These are phyloP conservation scores for Annulohypoxylon bovei DNA, from an alignment of 495 filamentous ascomycete genomes.

Conservation along the genomic window DNA sequence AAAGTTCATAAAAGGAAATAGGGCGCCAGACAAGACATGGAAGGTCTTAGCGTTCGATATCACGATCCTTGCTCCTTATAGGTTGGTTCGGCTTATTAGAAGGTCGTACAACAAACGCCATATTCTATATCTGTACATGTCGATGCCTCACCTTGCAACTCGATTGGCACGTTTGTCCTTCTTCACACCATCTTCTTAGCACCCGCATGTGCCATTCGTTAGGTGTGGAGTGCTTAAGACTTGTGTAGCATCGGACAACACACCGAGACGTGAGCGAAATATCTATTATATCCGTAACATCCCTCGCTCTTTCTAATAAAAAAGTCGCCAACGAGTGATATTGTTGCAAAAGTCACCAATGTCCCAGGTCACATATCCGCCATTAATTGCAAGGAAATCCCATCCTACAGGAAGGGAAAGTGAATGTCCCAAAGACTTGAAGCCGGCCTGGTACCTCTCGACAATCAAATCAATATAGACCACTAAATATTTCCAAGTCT, in stretches of 20 bases:
- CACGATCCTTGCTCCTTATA: conserved; percentile 7
- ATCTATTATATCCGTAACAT: background rate
- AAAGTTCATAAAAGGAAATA: background rate
- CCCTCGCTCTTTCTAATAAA: background rate
- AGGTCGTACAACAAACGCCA: conserved; percentile 12
- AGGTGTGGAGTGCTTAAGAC: conserved; percentile 18
- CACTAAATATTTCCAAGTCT: background rate
- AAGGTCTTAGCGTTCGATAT: background rate
- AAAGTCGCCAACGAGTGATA: background rate
- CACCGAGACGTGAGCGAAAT: conserved; percentile 1
- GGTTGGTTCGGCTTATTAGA: conserved; percentile 6
- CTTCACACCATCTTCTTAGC: conserved; percentile 17
- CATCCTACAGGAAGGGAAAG: background rate
- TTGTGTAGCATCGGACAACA: conserved; percentile 8
- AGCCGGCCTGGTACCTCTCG: background rate
- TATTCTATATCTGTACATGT: background rate
- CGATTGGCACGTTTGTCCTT: conserved; percentile 26
- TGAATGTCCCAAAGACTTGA: background rate
- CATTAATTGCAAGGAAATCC: too few species aligned
- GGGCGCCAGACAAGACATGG: background rate
- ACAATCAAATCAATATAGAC: background rate
- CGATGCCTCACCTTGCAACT: background rate
- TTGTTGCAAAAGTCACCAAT: background rate
- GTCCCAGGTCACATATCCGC: background rate
- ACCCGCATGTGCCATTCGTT: background rate